Conservation (phyloP, 2,329 filamentous ascomycete genomes). For the Aspergillus piperis region DNA sequence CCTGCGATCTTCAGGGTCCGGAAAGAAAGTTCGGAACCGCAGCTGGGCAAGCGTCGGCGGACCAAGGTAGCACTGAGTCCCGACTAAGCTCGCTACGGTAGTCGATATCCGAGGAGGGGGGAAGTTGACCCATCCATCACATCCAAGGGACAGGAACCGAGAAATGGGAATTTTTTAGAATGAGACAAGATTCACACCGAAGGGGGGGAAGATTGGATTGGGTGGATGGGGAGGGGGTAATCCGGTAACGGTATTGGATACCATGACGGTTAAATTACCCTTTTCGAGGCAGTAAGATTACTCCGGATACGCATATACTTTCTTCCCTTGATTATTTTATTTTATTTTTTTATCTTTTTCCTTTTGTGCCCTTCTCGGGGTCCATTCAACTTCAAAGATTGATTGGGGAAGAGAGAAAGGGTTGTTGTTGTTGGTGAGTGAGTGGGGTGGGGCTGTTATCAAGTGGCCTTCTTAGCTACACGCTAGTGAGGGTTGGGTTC, state of each 20-base stretch:
- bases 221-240: too few relatives aligned
- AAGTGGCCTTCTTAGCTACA: not conserved
- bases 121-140: not conserved
- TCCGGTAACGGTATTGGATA: not conserved
- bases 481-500: not conserved
- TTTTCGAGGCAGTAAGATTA: not conserved
- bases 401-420: not conserved
- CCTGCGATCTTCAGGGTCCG: conserved; percentile 10
- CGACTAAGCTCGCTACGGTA: not conserved
- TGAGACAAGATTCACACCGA: too few relatives aligned
- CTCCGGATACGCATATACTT: not conserved
- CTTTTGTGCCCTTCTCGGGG: not conserved
- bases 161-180: not conserved
- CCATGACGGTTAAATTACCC: not conserved
- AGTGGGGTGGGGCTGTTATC: not conserved
- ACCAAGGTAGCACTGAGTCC: not conserved
- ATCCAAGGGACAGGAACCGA: not conserved
- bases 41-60: not conserved
- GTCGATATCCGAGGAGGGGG: not conserved
- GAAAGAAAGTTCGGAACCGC: conserved; percentile 9
- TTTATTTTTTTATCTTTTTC: too few relatives aligned
- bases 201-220: too few relatives aligned
- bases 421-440: not conserved
- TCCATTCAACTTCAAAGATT: too few relatives aligned
- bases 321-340: not conserved